Evolutionary conservation across 1,284 basidiomycete genomes (phyloP).

Genomic region (Rhodotorula sp.): DNA sequence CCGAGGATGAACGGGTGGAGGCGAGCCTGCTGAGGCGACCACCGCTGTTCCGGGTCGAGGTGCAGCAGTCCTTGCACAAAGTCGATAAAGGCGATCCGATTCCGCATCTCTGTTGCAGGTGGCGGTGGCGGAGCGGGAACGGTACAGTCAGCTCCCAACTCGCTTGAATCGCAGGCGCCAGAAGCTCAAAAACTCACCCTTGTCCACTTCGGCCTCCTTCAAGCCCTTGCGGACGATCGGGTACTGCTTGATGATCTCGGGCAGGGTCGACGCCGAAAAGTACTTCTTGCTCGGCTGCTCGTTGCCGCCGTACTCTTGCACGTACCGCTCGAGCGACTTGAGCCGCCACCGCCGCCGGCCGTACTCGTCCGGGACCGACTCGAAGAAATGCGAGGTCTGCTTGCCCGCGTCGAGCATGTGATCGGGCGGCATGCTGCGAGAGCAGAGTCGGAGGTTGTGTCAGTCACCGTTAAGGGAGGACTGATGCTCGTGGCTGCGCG

Average conservation of each 20-base stretch:
- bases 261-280: conserved; percentile 90
- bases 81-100: conserved; percentile 91
- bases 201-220: conserved; percentile 84
- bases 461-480: not conserved
- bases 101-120: conserved; percentile 72
- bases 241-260: conserved; percentile 94
- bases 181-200: conserved; percentile 5
- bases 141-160: not conserved
- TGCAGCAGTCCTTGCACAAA: conserved; percentile 94
- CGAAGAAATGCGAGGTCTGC: conserved; percentile 93
- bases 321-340: conserved; percentile 93
- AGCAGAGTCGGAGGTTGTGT: not conserved
- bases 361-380: conserved; percentile 71
- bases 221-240: conserved; percentile 78
- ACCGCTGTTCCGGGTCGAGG: conserved; percentile 89
- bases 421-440: conserved; percentile 71
- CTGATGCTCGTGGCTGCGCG: not conserved
- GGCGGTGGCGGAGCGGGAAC: not conserved
- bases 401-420: conserved; percentile 97
- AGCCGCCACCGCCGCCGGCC: conserved; percentile 84
- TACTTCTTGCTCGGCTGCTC: conserved; percentile 99
- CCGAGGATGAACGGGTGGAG: conserved; percentile 98
- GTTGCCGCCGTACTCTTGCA: conserved; percentile 86
- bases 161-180: too few relatives aligned
- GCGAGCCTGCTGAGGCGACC: conserved; percentile 95